phyloP scores from a whole-genome alignment of 2,329 filamentous ascomycete genomes.

The Cytospora mali region DNA sequence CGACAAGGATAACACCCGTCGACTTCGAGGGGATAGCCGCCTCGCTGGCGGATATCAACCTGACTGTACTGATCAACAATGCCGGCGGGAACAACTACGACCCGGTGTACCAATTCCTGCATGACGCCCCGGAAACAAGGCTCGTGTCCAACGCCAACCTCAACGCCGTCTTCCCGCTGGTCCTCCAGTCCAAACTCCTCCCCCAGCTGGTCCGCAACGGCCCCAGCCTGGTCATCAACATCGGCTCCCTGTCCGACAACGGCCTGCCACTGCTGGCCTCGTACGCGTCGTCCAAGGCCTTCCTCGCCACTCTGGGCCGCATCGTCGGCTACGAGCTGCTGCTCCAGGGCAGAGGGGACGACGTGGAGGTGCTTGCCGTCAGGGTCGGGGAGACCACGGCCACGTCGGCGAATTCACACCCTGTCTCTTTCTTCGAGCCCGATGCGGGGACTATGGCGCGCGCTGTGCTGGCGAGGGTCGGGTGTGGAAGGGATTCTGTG shows the following conservation, averaged over 20 bases:
- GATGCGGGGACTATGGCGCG: slow-evolving; percentile 29
- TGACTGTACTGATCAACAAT: slow-evolving; percentile 61
- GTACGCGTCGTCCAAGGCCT: slow-evolving; percentile 38
- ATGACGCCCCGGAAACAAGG: slow-evolving; percentile 39
- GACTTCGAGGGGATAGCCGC: slow-evolving; percentile 32
- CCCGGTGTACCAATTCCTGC: slow-evolving; percentile 41
- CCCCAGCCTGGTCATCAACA: slow-evolving; percentile 53
- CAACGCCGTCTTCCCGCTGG: slow-evolving; percentile 53
- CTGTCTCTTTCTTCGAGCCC: slow-evolving; percentile 28
- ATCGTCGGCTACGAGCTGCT: slow-evolving; percentile 30
- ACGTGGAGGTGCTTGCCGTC: slow-evolving; percentile 32
- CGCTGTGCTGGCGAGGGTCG: slow-evolving; percentile 31
- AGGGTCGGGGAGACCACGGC: slow-evolving; percentile 31
- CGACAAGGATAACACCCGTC: slow-evolving; percentile 24
- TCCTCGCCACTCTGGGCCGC: slow-evolving; percentile 23
- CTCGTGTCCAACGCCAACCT: slow-evolving; percentile 48
- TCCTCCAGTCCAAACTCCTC: slow-evolving; percentile 50
- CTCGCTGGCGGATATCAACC: slow-evolving; percentile 40
- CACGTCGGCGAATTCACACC: slow-evolving; percentile 27
- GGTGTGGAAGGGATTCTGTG: slow-evolving; percentile 29
- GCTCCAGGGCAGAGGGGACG: slow-evolving; percentile 22
- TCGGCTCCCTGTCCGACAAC: slow-evolving; percentile 49
- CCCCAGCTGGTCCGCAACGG: slow-evolving; percentile 44
- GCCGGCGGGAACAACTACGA: slow-evolving; percentile 46
- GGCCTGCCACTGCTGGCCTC: slow-evolving; percentile 48